Conservation (phyloP, 164 flowering plant genomes). For the Tetrastigma voinierianum region DNA sequence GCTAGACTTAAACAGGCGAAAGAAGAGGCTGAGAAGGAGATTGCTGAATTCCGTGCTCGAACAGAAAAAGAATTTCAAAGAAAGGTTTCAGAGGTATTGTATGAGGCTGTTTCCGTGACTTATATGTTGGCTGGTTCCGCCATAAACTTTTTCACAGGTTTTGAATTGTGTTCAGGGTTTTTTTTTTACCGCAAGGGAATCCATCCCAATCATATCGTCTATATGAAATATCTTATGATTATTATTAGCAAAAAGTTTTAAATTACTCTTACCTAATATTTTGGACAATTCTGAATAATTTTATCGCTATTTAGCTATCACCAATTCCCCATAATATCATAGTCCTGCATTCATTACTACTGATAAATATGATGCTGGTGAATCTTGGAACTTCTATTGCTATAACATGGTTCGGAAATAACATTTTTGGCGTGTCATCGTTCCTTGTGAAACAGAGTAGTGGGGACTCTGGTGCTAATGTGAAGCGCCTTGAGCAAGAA, state of each 20-base stretch:
- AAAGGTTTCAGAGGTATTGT: constrained; percentile 46
- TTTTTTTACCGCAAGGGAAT: background rate
- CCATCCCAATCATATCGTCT: background rate
- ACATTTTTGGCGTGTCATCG: background rate
- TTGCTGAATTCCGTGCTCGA: constrained; percentile 57
- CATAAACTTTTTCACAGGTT: background rate
- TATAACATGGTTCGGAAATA: too few relatives aligned
- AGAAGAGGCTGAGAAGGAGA: constrained; percentile 62
- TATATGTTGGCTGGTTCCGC: background rate
- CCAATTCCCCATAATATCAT: background rate
- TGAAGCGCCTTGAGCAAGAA: constrained; percentile 85
- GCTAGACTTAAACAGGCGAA: constrained; percentile 63
- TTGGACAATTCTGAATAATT: background rate
- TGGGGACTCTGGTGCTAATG: constrained; percentile 92
- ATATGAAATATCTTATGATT: background rate
- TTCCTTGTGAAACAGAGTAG: constrained; percentile 57
- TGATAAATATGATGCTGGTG: background rate
- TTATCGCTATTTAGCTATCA: background rate
- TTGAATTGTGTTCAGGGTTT: background rate
- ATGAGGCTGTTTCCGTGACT: background rate
- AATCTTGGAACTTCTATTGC: background rate
- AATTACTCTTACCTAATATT: background rate
- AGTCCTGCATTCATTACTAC: background rate
- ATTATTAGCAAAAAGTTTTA: background rate
- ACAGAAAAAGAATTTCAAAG: constrained; percentile 55